Percentiles rank a stretch among this genome's conserved stretches.
These are phyloP conservation scores for Hypoxylon sp. DNA, from an alignment of 2,329 filamentous ascomycete genomes.

Conservation along the genomic window DNA sequence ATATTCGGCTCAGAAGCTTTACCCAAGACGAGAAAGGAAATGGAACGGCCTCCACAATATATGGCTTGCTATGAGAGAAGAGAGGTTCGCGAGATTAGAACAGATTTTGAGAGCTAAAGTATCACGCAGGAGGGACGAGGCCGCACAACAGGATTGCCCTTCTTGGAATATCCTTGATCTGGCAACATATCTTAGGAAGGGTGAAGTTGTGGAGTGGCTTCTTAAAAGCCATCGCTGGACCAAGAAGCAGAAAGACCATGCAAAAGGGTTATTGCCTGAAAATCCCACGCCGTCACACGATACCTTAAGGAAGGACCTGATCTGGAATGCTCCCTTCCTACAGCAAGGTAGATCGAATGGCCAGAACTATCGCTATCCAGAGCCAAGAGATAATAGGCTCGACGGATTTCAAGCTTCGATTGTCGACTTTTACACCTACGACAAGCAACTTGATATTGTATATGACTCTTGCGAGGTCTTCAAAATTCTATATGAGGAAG, in stretches of 20 bases:
- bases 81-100: background rate
- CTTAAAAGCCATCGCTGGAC: constrained; percentile 6
- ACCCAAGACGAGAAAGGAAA: background rate
- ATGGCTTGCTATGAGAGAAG: constrained; percentile 12
- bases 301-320: background rate
- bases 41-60: background rate
- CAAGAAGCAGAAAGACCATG: constrained; percentile 4
- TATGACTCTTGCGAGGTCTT: background rate
- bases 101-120: background rate
- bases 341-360: background rate
- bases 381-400: background rate
- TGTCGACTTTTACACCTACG: background rate
- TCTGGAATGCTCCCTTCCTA: constrained; percentile 3
- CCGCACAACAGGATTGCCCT: background rate
- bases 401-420: background rate
- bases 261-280: background rate
- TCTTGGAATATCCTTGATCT: constrained; percentile 15
- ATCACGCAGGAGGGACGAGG: background rate
- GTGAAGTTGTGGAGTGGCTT: background rate
- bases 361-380: background rate
- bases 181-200: background rate
- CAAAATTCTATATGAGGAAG: background rate
- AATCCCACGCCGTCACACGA: too few species aligned
- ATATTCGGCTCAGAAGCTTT: background rate
- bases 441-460: background rate